Conservation (phyloP, 768 basidiomycete genomes). For the Porphyrellus cyaneotinctus region DNA sequence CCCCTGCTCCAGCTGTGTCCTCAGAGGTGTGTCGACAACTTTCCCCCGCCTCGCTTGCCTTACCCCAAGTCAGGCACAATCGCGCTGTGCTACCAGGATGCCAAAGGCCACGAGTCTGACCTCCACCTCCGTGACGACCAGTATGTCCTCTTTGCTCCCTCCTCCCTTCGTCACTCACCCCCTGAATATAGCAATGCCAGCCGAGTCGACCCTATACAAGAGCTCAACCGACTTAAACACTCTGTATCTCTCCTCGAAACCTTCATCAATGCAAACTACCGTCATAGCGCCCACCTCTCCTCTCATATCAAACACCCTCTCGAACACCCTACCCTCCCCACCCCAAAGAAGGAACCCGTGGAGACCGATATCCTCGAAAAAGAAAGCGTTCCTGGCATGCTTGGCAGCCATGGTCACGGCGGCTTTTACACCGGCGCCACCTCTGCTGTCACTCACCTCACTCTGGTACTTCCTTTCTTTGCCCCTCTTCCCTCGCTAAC, state of each 20-base stretch:
- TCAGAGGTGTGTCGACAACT: constrained; percentile 53
- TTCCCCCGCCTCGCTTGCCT: constrained; percentile 5
- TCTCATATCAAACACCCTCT: constrained; percentile 29
- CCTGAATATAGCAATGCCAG: constrained; percentile 27
- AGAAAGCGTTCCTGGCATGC: constrained; percentile 55
- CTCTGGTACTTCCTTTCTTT: constrained; percentile 41
- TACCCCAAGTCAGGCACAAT: constrained; percentile 57
- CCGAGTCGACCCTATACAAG: constrained; percentile 38
- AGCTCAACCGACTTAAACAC: constrained; percentile 39
- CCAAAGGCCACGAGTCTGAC: constrained; percentile 59
- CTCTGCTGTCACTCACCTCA: constrained; percentile 64
- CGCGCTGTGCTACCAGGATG: constrained; percentile 76
- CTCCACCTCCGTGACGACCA: constrained; percentile 53
- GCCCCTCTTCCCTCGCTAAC: constrained; percentile 16
- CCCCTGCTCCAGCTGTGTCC: constrained; percentile 84
- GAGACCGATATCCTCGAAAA: constrained; percentile 47
- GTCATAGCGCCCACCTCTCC: constrained; percentile 15
- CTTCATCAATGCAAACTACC: constrained; percentile 31
- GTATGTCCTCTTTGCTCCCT: constrained; percentile 11
- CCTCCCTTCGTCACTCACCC: constrained; percentile 37
- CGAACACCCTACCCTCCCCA: constrained; percentile 29
- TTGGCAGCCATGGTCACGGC: constrained; percentile 59
- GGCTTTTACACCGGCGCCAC: constrained; percentile 81
- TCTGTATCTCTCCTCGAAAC: constrained; percentile 39
- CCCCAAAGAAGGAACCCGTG: constrained; percentile 51